A percentile compares a stretch with the other conserved stretches of the same genome.
Conservation (phyloP, 805 yeast genomes). For the Ogataea trehalophila region DNA sequence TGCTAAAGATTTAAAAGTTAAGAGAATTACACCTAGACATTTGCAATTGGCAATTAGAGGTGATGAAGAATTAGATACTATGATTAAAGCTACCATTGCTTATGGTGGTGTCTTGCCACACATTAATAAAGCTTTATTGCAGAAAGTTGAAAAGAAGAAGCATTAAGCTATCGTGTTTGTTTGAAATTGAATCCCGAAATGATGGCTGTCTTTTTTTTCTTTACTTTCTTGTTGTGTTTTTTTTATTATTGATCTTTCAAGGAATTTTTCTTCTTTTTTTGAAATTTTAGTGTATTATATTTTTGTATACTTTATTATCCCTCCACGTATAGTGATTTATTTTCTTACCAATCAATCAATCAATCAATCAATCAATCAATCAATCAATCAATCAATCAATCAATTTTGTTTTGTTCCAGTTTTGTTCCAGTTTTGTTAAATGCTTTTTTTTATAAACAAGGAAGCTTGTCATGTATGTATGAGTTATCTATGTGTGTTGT, state of each 20-base stretch:
- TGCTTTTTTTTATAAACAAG: too few species aligned
- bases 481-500: too few species aligned
- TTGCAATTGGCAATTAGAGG: slow-evolving; percentile 96
- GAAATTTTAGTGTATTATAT: slow-evolving; percentile 15
- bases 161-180: slow-evolving; percentile 10
- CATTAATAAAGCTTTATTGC: slow-evolving; percentile 74
- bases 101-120: slow-evolving; percentile 98
- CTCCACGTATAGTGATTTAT: not conserved
- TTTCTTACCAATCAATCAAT: not conserved
- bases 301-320: slow-evolving; percentile 12
- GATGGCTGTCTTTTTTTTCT: not conserved
- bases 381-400: too few species aligned
- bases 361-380: too few species aligned
- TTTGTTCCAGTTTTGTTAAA: too few species aligned
- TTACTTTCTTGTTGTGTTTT: not conserved
- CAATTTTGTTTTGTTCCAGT: too few species aligned
- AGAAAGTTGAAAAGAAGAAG: slow-evolving; percentile 67
- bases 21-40: slow-evolving; percentile 97
- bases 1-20: slow-evolving; percentile 90
- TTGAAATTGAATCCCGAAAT: not conserved
- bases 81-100: slow-evolving; percentile 93
- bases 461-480: too few species aligned
- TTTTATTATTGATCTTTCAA: not conserved
- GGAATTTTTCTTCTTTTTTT: not conserved
- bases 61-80: slow-evolving; percentile 93